Percentiles rank a stretch among this genome's conserved stretches.
phyloP scores from a whole-genome alignment of 495 filamentous ascomycete species.

The Penicillium samsonianum region DNA sequence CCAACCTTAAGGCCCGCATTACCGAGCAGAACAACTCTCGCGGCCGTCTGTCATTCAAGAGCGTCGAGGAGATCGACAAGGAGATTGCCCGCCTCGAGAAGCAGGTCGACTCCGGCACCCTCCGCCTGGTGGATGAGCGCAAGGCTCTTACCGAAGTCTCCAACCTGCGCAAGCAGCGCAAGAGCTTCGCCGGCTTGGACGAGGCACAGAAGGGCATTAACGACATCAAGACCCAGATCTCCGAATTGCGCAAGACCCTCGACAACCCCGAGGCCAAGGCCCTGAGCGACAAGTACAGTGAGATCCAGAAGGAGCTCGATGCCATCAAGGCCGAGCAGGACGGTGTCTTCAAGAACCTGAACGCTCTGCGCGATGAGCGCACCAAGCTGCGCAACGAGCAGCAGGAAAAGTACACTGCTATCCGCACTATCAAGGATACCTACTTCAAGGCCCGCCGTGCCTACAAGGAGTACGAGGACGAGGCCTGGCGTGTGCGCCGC shows the following conservation, averaged over 20 bases:
- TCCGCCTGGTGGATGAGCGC: conserved; percentile 96
- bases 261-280: conserved; percentile 93
- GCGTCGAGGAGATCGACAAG: conserved; percentile 78
- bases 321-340: conserved; percentile 88
- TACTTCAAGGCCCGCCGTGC: conserved; percentile 78
- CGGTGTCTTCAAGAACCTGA: conserved; percentile 79
- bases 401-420: conserved; percentile 74
- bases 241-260: conserved; percentile 78
- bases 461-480: conserved; percentile 75
- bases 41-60: conserved; percentile 77
- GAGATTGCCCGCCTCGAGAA: conserved; percentile 78
- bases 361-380: conserved; percentile 83
- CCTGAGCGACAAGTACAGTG: conserved; percentile 78
- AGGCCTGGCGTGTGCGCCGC: conserved; percentile 68
- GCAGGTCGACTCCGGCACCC: conserved; percentile 78
- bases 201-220: conserved; percentile 82
- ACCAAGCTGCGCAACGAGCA: conserved; percentile 78
- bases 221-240: conserved; percentile 78
- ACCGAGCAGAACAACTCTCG: conserved; percentile 82
- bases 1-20: conserved; percentile 76
- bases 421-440: conserved; percentile 83
- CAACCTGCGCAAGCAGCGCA: conserved; percentile 80
- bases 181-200: conserved; percentile 82
- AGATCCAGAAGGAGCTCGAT: conserved; percentile 82
- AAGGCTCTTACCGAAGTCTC: conserved; percentile 84